Base-by-base conservation (phyloP, 78 protist genomes). In the Polysphondylium violaceum region DNA sequence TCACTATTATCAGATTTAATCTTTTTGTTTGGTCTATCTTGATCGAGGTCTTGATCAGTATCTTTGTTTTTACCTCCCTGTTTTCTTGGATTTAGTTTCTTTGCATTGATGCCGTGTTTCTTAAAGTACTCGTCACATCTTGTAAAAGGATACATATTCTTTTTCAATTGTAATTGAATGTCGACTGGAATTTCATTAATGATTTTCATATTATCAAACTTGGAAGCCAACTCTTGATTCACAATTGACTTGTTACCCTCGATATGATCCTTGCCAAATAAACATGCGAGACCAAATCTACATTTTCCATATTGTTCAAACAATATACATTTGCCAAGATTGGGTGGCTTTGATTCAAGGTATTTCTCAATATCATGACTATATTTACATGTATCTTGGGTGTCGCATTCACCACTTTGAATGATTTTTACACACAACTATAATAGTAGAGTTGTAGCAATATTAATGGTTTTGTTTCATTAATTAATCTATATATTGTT, bases 271-370 rank as follows among this genome's bases (percentile, higher is more conserved):
- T 56, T 29, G 21, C 93, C 93, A 67, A 76, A 86, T 4, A 47
- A 21, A 67, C 96, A 93, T 17, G 41, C 38, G 27, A 86, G 14
- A 12, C 96, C 96, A 31, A 3, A 76, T 50, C 71, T 88, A 59
- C 96, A 93, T 60, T 40, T 19, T 12, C 96, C 96, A n/a, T 53
- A 43, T 19, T 29, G 29, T 36, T 93, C 92, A 31, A 43, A 93
- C 12, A 56, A 27, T n/a, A 16, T 9, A 58, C 96, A 93, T 43
- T 61, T 73, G 0, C 78, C 87, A 21, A 76, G 14, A 27, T 50
- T 59, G 33, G 31, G 36, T 76, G 78, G 88, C 35, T 93, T 93
- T 2, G 8, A 50, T 25, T n/a, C 27, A 9, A 93, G 23, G 36
- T 60, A 93, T 21, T 74, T 47, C 9, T 9, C 60, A 17, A 87